phyloP scores from a whole-genome alignment of 768 basidiomycete genomes.

The Pulveroboletus sp. region DNA sequence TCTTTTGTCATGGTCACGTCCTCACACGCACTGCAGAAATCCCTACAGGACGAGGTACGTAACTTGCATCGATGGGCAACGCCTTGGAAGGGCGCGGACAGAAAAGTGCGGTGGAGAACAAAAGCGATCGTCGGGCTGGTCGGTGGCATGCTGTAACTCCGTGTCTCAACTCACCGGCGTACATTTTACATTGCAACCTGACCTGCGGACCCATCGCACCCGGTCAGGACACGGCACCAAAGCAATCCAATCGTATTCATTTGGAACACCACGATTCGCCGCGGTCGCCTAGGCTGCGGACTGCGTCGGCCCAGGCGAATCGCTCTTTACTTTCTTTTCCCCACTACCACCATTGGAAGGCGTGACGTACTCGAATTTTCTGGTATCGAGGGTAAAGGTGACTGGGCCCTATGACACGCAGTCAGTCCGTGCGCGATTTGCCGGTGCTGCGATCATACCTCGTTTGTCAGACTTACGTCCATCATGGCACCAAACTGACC shows the following conservation, averaged over 20 bases:
- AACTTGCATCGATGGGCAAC: conserved; percentile 47
- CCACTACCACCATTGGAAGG: conserved; percentile 6
- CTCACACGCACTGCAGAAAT: conserved; percentile 46
- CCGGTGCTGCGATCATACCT: conserved; percentile 47
- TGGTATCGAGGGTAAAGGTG: conserved; percentile 80
- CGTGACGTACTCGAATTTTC: conserved; percentile 68
- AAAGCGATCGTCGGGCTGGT: conserved; percentile 61
- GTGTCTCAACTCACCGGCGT: conserved; percentile 7
- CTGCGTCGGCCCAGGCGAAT: conserved; percentile 2
- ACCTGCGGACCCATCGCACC: not conserved
- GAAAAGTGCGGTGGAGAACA: conserved; percentile 62
- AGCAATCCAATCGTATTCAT: conserved; percentile 3
- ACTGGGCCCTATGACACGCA: conserved; percentile 63
- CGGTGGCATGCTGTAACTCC: conserved; percentile 61
- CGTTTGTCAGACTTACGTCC: conserved; percentile 84
- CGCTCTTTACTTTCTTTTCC: conserved; percentile 6
- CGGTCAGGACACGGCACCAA: conserved; percentile 2
- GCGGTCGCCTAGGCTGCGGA: not conserved
- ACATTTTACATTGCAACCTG: not conserved
- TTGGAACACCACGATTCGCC: conserved; percentile 1
- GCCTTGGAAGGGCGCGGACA: conserved; percentile 58
- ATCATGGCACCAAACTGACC: conserved; percentile 98
- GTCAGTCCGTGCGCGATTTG: not conserved
- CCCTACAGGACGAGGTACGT: conserved; percentile 53
- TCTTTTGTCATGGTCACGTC: conserved; percentile 82